Evolutionary conservation across 176 grass and related monocot species (phyloP).

Genomic region (sorghum (Sorghum bicolor)): DNA sequence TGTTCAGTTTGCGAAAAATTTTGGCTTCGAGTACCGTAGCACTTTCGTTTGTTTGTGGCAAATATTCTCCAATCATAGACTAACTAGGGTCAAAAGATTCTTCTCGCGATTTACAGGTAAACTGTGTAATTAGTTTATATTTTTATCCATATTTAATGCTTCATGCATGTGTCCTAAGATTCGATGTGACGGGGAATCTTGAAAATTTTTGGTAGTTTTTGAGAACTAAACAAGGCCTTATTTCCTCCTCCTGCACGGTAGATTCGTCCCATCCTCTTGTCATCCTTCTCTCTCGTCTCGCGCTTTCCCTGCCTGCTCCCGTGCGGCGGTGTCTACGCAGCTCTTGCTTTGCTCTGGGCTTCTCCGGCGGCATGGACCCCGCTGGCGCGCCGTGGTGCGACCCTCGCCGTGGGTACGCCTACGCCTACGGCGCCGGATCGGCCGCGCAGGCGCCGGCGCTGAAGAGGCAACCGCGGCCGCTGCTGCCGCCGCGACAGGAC

Average conservation of each 20-base stretch:
- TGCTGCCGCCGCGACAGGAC: constrained; percentile 17
- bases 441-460: constrained; percentile 2
- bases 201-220: no score
- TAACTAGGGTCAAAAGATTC: no score
- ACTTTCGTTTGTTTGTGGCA: no score
- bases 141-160: no score
- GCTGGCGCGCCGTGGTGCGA: constrained; percentile 48
- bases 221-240: background rate
- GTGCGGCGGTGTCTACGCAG: background rate
- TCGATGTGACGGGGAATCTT: no score
- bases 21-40: no score
- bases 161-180: no score
- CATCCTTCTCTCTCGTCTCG: background rate
- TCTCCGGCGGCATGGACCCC: constrained; percentile 43
- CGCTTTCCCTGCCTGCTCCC: background rate
- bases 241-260: background rate
- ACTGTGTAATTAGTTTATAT: no score
- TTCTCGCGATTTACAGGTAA: no score
- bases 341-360: background rate
- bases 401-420: constrained; percentile 36
- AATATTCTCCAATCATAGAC: no score
- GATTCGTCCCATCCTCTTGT: constrained; percentile 1
- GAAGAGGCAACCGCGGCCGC: background rate
- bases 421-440: constrained; percentile 40
- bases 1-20: no score